Evolutionary conservation across 257 asterid genomes (phyloP).

Genomic region (Solanum phureja): DNA sequence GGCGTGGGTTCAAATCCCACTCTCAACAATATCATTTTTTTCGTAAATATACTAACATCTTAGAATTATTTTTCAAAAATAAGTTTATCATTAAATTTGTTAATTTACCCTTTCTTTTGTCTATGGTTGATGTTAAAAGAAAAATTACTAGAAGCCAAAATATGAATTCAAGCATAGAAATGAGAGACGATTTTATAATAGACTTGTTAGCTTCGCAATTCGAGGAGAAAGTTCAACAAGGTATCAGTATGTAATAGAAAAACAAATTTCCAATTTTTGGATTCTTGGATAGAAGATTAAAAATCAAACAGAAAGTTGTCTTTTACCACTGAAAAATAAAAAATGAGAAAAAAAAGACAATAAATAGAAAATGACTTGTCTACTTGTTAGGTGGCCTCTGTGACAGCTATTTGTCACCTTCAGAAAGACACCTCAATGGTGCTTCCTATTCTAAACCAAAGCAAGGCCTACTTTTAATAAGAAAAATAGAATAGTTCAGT

Average conservation of each 20-base stretch:
- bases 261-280: not conserved
- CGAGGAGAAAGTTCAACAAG: not conserved
- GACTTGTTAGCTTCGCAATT: not conserved
- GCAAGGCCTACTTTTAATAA: not conserved
- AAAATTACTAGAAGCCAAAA: no score
- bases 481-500: not conserved
- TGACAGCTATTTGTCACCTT: not conserved
- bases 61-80: no score
- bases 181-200: not conserved
- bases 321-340: not conserved
- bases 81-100: no score
- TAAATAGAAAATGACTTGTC: not conserved
- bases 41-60: not conserved
- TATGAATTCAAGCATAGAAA: not conserved
- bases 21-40: not conserved
- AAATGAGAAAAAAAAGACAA: not conserved
- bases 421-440: not conserved
- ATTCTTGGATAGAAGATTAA: not conserved
- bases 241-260: not conserved
- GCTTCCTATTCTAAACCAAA: not conserved
- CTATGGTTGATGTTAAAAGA: not conserved
- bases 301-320: not conserved
- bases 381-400: not conserved
- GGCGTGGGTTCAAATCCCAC: constrained; percentile 88
- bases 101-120: not conserved